Base-by-base conservation (phyloP, 1,284 basidiomycete genomes). In the Boletus mariae region DNA sequence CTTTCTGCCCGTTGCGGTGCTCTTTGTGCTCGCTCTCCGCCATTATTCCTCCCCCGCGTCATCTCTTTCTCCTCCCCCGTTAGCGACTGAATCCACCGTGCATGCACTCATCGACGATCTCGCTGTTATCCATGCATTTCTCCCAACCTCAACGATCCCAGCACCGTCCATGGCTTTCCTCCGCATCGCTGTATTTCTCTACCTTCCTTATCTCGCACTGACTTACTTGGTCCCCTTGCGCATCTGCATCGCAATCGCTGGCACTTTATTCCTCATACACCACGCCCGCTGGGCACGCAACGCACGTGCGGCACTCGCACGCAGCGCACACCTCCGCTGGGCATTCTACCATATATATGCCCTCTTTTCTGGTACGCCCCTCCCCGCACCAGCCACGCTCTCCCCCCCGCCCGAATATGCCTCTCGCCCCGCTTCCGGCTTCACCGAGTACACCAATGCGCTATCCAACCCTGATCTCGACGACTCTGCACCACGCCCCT, bases 321-420 rank as follows among this genome's bases (percentile, higher is more conserved):
- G 80, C 37, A 90, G 84, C 61, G 87, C 88, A 13, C 83, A 82
- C 70, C 61, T 88, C 57, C 81, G 85, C 53, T 85, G 85, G 79
- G 64, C 71, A 2, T 52, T 71, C 29, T 85, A 85, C 60, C 73
- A 71, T 43, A 4, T 71, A 17, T 78, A 75, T 72, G 70, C 82
- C 1, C 46, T 70, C 51, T 53, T 88, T 44, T 79, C 81, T 12
- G 86, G 84, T 12, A 66, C 73, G 3, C 76, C 80, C 9, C 69
- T 83, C 1, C 77, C 80, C 12, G 66, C 73, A 1, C 76, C 79
- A 3, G 66, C 73, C 2, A 26, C 45, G 0, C 32, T 47, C 20
- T 55, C 60, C 4, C 79, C 53, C 54, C 71, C 56, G 60, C 77
- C 56, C 61, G 73, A 31, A 62, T 72, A 67, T 23, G 58, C 67